These are phyloP conservation scores for Xerocomus spinulosus DNA, from an alignment of 768 basidiomycete species.

Conservation along the genomic window DNA sequence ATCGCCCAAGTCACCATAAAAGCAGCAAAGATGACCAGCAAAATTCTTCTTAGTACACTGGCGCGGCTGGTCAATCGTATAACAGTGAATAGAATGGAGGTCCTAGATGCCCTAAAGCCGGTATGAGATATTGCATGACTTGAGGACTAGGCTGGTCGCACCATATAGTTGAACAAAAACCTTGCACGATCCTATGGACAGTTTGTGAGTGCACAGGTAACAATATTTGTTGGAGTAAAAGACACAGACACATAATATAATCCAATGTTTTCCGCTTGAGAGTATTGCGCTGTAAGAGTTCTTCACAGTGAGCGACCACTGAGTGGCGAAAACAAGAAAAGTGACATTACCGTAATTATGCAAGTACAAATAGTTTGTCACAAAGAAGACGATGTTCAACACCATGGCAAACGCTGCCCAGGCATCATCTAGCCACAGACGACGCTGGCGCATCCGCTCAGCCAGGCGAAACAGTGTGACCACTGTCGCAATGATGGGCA, in stretches of 20 bases:
- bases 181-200: not conserved
- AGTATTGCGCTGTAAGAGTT: not conserved
- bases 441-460: not conserved
- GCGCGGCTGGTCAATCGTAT: not conserved
- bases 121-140: not conserved
- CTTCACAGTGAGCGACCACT: too few relatives aligned
- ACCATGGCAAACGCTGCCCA: not conserved
- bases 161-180: not conserved
- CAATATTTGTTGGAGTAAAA: not conserved
- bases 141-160: not conserved
- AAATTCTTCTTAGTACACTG: not conserved
- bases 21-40: not conserved
- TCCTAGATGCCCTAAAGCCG: not conserved
- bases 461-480: not conserved
- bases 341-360: not conserved
- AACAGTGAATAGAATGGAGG: slow-evolving; percentile 2
- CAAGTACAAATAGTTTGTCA: not conserved
- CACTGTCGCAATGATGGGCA: not conserved
- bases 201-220: not conserved
- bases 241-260: not conserved
- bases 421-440: not conserved
- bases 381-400: not conserved
- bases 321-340: too few relatives aligned
- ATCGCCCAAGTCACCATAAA: not conserved
- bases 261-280: not conserved